A percentile compares a stretch with the other conserved stretches of the same genome.
phyloP scores from a whole-genome alignment of 2,329 filamentous ascomycete genomes.

The Magnaporthiopsis poae region DNA sequence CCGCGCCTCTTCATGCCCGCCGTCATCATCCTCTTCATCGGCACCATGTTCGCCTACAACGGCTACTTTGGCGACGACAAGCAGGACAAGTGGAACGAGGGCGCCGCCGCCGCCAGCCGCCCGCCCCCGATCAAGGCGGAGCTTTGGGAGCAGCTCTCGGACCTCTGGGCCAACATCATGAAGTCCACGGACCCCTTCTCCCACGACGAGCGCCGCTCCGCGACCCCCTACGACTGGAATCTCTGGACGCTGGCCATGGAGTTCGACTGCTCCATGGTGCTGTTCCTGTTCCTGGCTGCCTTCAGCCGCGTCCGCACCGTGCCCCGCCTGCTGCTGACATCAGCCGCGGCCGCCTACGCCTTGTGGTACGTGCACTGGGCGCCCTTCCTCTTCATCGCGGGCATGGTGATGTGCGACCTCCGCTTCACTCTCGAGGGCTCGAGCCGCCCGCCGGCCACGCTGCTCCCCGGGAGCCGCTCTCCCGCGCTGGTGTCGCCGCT shows the following conservation, averaged over 20 bases:
- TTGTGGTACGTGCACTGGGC: slow-evolving; percentile 20
- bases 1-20: slow-evolving; percentile 16
- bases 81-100: slow-evolving; percentile 1
- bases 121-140: slow-evolving; percentile 9
- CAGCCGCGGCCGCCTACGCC: slow-evolving; percentile 2
- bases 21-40: slow-evolving; percentile 9
- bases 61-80: slow-evolving; percentile 11
- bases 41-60: slow-evolving; percentile 9
- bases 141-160: slow-evolving; percentile 8
- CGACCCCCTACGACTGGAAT: slow-evolving; percentile 22
- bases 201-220: slow-evolving; percentile 36
- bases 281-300: slow-evolving; percentile 24
- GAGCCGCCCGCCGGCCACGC: neutral
- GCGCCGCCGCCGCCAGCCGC: slow-evolving; percentile 10
- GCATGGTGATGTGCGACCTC: slow-evolving; percentile 24
- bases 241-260: slow-evolving; percentile 29
- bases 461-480: neutral
- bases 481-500: too few relatives aligned
- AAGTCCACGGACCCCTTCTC: slow-evolving; percentile 19
- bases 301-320: slow-evolving; percentile 17
- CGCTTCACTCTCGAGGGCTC: slow-evolving; percentile 17
- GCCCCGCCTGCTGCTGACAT: slow-evolving; percentile 12
- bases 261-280: slow-evolving; percentile 25
- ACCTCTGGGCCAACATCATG: slow-evolving; percentile 10
- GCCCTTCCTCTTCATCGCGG: slow-evolving; percentile 21